Evolutionary conservation across 768 basidiomycete genomes (phyloP), one percentile per base, ranked within the genome.

Genomic region (Suillus ampliporus): DNA sequence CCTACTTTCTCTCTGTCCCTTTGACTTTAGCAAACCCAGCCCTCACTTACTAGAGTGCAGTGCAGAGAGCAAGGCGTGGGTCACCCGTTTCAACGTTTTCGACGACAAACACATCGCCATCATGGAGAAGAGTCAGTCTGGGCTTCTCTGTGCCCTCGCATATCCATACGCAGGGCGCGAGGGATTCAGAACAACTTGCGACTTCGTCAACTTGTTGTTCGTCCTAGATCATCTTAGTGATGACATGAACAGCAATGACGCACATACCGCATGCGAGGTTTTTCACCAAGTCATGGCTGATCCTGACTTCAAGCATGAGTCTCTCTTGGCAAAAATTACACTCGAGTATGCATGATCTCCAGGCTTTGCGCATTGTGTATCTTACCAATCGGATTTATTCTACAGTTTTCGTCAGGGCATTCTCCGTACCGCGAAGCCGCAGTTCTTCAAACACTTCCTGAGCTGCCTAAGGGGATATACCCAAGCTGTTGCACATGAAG

Each of bases 171-270:
- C 87, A 43, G 82, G 79, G 46, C 81, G 80, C 63, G 86, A 88
- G 62, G 77, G 84, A 68, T 82, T 88, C 63, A 79, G 87, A 61
- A 87, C 85, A 0, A 80, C 78, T 51, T 89, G 88, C 69, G 88
- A 89, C 74, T 86, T 88, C 64, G 80, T 85, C 66, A 88, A 89
- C 66, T 72, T 86, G 5, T 78, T 89, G 31, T 89, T 89, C 73
- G 84, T 87, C 58, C 78, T 89, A 52, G 88, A 89, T 72, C 87
- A 90, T 70, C 78, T 87, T 40, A 89, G 85, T 71, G 88, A 89
- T 66, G 87, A 88, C 58, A 88, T 88, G 71, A 80, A 76, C 67
- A 84, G 84, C 41, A 74, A 77, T 58, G 88, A 85, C 54, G 88
- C 86, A 37, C 76, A 77, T 31, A 74, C 73, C 21, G 87, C 86